Evolutionary conservation across 164 flowering plant species (phyloP).

Genomic region (Malania oleifera): DNA sequence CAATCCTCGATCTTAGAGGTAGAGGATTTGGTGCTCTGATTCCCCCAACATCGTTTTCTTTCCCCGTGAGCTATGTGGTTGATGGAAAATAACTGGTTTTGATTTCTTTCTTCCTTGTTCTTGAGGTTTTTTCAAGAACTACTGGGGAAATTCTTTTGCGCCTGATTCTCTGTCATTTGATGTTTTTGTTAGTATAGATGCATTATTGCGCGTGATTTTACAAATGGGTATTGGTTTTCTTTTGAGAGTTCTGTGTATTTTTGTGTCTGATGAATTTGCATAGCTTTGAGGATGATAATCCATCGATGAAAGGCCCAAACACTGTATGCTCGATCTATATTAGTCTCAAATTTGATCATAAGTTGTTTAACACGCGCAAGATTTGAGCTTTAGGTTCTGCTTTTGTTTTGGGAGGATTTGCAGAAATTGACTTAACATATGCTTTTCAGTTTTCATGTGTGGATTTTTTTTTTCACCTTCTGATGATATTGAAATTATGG

Average conservation of each 20-base stretch:
- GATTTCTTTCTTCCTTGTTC: neutral
- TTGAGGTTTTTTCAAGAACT: neutral
- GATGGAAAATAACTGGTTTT: neutral
- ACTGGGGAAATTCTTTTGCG: neutral
- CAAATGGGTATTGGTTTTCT: constrained; percentile 5
- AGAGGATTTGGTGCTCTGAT: too few species aligned
- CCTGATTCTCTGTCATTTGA: neutral
- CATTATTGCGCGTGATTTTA: constrained; percentile 4
- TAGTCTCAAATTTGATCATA: neutral
- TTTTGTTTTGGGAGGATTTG: constrained; percentile 3
- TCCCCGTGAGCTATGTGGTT: constrained; percentile 1
- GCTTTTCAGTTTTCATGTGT: too few species aligned
- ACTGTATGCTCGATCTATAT: constrained; percentile 2
- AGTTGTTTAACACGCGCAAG: neutral
- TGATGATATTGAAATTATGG: neutral
- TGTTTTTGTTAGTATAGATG: neutral
- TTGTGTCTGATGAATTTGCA: neutral
- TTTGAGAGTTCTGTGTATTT: neutral
- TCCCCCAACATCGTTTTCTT: neutral
- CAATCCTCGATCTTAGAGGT: neutral
- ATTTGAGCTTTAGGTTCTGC: neutral
- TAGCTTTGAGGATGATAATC: constrained; percentile 1
- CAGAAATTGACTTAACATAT: neutral
- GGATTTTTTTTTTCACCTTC: too few species aligned
- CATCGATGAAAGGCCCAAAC: constrained; percentile 1